Evolutionary conservation across 2,329 filamentous ascomycete genomes (phyloP), one percentile per base, ranked within the genome.

Genomic region (Thielaviopsis populi): DNA sequence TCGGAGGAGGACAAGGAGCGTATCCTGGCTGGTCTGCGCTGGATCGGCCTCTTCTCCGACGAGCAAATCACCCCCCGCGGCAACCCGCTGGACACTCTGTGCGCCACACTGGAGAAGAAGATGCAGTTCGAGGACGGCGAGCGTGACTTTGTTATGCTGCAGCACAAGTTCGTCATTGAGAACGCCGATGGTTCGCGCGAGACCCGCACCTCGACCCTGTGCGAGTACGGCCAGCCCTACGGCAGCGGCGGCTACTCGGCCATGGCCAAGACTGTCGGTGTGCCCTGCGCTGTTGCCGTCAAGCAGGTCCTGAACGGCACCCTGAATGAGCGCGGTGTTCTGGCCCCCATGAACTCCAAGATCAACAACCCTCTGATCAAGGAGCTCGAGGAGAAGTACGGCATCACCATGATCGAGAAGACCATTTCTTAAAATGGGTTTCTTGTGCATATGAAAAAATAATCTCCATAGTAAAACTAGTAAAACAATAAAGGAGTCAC

Each of bases 51-150:
- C 67, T 87, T 90, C 76, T 86, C 83, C 53, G 80, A 85, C 68
- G 80, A 83, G 71, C 77, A 82, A 73, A 90, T 87, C 71, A 86
- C 77, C 5, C 86, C 89, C 33, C 79, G 83, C 64, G 87, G 84
- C 63, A 96, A 89, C 78, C 87, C 90, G 3, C 82, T 96, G 27
- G 91, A 96, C 74, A 92, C 88, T n/a, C 83, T 96, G 46, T 96
- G 91, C 77, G 89, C 89, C 40, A 88, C 85, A 2, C 82, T 96
- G 37, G 90, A 95, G 79, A 77, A 88, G 79, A 95, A 95, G 84
- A 95, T 95, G 89, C 83, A 88, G 75, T 96, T 86, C 74, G 87
- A 83, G 71, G 79, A 87, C 70, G 86, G 82, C 67, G 90, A 96
- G 83, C 86, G 91, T 66, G 91, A 95, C 74, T 78, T 95, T 68